These are phyloP conservation scores for Microcos paniculata DNA, from an alignment of 345 rosid genomes.

Conservation along the genomic window DNA sequence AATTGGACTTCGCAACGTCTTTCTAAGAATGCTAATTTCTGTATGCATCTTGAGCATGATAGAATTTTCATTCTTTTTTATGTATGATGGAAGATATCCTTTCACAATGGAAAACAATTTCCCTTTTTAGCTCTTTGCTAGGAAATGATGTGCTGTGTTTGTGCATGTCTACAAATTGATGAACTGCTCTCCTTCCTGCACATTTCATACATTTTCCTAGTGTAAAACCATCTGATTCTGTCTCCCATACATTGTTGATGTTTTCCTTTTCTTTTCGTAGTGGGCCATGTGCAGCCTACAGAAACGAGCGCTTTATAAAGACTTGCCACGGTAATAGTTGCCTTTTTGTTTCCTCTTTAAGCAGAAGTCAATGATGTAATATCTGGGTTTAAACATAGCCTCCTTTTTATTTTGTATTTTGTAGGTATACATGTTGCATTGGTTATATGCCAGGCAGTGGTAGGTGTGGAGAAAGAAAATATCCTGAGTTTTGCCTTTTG, in stretches of 20 bases:
- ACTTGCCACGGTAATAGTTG: constrained; percentile 78
- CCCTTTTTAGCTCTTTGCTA: background rate
- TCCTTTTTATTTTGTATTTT: constrained; percentile 19
- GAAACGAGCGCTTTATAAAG: constrained; percentile 91
- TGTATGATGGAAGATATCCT: background rate
- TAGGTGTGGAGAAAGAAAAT: constrained; percentile 69
- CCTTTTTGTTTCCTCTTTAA: background rate
- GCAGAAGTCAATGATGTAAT: background rate
- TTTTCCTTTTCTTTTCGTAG: constrained; percentile 33
- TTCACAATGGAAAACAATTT: background rate
- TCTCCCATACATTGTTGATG: background rate
- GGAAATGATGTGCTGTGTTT: background rate
- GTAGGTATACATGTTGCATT: constrained; percentile 93
- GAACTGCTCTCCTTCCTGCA: background rate
- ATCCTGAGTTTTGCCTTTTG: constrained; percentile 80
- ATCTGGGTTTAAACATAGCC: constrained; percentile 1
- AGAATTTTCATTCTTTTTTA: background rate
- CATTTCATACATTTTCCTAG: background rate
- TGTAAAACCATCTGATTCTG: background rate
- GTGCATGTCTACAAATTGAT: background rate
- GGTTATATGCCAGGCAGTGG: constrained; percentile 99
- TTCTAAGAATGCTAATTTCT: background rate
- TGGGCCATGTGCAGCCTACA: constrained; percentile 93
- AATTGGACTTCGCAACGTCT: background rate
- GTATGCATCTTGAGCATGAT: background rate